Conservation (phyloP, 2,329 filamentous ascomycete genomes). For the Penicillium sp. region DNA sequence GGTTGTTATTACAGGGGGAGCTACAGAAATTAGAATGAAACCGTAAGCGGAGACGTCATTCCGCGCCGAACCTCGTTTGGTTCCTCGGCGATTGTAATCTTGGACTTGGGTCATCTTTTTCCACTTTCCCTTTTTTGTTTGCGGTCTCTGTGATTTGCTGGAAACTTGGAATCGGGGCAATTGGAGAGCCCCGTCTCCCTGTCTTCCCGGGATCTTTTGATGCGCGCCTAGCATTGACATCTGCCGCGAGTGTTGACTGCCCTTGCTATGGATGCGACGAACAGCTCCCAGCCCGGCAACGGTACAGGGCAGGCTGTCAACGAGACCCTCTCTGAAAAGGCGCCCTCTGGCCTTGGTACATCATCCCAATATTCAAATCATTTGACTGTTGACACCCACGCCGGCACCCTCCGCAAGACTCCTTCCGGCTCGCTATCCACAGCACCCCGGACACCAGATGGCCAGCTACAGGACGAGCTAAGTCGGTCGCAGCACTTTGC, state of each 20-base stretch:
- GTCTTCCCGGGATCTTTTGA: constrained; percentile 5
- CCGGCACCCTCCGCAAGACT: constrained; percentile 17
- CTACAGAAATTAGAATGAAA: background rate
- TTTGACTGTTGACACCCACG: constrained; percentile 20
- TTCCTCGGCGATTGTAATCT: constrained; percentile 2
- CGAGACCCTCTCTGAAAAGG: constrained; percentile 22
- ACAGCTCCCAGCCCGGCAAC: constrained; percentile 19
- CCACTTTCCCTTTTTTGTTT: background rate
- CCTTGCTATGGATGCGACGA: constrained; percentile 17
- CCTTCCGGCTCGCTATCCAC: constrained; percentile 19
- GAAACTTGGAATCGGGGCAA: background rate
- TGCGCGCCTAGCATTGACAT: constrained; percentile 21
- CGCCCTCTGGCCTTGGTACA: constrained; percentile 11
- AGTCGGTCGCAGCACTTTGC: constrained; percentile 9
- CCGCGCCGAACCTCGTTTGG: constrained; percentile 11
- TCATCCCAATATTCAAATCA: constrained; percentile 6
- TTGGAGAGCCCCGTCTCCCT: background rate
- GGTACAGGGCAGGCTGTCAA: constrained; percentile 15
- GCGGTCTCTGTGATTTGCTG: too few relatives aligned
- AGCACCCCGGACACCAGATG: constrained; percentile 17
- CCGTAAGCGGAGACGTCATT: constrained; percentile 26
- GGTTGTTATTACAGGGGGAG: background rate
- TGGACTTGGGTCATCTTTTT: background rate
- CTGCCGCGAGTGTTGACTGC: constrained; percentile 13
- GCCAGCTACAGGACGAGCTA: constrained; percentile 14